phyloP scores from a whole-genome alignment of 495 filamentous ascomycete genomes.

The Trypethelium eluteriae region DNA sequence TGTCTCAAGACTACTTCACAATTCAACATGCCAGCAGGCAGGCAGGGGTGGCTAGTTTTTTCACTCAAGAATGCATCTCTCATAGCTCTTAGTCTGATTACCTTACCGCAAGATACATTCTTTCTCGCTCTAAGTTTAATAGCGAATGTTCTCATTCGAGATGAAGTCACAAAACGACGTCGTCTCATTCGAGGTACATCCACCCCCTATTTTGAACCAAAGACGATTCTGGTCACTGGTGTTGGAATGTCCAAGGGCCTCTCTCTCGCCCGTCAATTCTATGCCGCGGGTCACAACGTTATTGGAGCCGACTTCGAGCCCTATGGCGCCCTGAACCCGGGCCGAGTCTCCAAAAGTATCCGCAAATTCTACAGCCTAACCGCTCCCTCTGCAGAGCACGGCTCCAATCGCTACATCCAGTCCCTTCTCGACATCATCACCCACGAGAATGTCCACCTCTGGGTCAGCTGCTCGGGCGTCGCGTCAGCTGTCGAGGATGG shows the following conservation, averaged over 20 bases:
- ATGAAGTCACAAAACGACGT: conserved; percentile 20
- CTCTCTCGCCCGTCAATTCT: conserved; percentile 57
- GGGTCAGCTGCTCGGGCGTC: conserved; percentile 63
- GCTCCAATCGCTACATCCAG: conserved; percentile 38
- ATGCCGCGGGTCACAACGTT: conserved; percentile 58
- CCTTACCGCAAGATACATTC: conserved; percentile 49
- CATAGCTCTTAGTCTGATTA: conserved; percentile 43
- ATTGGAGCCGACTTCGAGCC: conserved; percentile 63
- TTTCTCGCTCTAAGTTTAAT: conserved; percentile 42
- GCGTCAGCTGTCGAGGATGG: conserved; percentile 55
- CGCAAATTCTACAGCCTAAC: conserved; percentile 47
- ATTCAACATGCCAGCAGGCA: background rate
- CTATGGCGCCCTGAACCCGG: conserved; percentile 32
- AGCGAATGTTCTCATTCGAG: conserved; percentile 24
- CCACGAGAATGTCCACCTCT: conserved; percentile 58
- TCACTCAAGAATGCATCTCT: conserved; percentile 42
- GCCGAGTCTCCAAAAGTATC: conserved; percentile 43
- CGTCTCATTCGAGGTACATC: conserved; percentile 28
- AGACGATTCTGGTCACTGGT: conserved; percentile 65
- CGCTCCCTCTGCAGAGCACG: conserved; percentile 23
- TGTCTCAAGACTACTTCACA: background rate
- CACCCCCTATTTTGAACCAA: conserved; percentile 43
- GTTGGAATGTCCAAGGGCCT: conserved; percentile 62
- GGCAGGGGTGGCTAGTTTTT: background rate
- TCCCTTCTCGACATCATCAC: conserved; percentile 50